These are phyloP conservation scores for Mortierella antarctica DNA, from an alignment of 192 early-diverging fungal genomes.

Conservation along the genomic window DNA sequence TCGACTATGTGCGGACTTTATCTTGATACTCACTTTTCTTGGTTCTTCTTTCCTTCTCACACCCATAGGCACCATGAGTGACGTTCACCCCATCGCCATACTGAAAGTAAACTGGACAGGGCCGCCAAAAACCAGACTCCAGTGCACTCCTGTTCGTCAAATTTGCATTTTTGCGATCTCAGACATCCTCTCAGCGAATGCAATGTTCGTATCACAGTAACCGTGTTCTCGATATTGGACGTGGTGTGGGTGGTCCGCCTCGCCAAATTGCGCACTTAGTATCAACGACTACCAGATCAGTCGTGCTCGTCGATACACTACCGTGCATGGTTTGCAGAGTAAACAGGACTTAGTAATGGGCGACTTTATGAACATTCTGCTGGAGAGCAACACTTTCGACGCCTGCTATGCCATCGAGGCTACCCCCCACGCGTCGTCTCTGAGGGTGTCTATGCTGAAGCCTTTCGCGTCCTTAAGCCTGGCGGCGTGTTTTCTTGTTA, in stretches of 20 bases:
- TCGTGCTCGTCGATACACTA: slow-evolving; percentile 77
- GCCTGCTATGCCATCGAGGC: slow-evolving; percentile 91
- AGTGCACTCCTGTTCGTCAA: too few relatives aligned
- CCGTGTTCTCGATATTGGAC: slow-evolving; percentile 87
- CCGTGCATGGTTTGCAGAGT: slow-evolving; percentile 71
- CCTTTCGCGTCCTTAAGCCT: slow-evolving; percentile 90
- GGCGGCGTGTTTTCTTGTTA: slow-evolving; percentile 89
- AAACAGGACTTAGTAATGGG: slow-evolving; percentile 72
- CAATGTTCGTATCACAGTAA: too few relatives aligned
- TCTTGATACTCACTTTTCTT: too few relatives aligned
- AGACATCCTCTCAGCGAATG: too few relatives aligned
- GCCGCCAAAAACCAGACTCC: too few relatives aligned
- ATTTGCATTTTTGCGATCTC: too few relatives aligned
- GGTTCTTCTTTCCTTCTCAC: too few relatives aligned
- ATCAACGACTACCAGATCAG: slow-evolving; percentile 95
- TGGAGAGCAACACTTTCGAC: slow-evolving; percentile 79
- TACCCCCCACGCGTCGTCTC: slow-evolving; percentile 83
- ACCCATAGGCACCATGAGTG: too few relatives aligned
- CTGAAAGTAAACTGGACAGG: too few relatives aligned
- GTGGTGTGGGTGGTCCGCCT: slow-evolving; percentile 92
- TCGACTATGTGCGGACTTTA: too few relatives aligned
- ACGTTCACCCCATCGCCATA: too few relatives aligned
- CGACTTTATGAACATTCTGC: slow-evolving; percentile 83
- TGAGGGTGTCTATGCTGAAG: slow-evolving; percentile 84
- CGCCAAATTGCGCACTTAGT: slow-evolving; percentile 90